Evolutionary conservation across 441 rosid genomes (phyloP).

Genomic region (Pelargonium cotyledonis): DNA sequence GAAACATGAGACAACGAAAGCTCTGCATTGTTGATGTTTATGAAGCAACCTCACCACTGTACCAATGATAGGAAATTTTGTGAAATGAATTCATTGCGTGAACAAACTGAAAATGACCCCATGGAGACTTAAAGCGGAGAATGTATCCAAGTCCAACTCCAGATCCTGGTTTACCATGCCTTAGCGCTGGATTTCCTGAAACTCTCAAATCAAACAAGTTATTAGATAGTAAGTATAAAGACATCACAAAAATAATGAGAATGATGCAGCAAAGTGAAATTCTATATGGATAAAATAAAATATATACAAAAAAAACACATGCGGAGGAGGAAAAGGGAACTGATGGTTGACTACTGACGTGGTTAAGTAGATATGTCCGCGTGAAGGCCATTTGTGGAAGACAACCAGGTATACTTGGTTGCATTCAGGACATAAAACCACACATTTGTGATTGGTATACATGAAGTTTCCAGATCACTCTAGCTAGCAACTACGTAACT

Average conservation of each 20-base stretch:
- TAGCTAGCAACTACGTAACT: not conserved
- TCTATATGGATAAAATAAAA: not conserved
- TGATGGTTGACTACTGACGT: not conserved
- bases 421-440: not conserved
- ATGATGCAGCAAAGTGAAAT: not conserved
- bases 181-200: conserved; percentile 82
- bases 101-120: conserved; percentile 77
- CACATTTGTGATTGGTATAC: not conserved
- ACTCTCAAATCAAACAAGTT: conserved; percentile 12
- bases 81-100: conserved; percentile 78
- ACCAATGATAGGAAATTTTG: conserved; percentile 77
- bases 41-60: conserved; percentile 67
- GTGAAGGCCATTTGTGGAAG: not conserved
- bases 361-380: not conserved
- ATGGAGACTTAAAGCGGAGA: conserved; percentile 66
- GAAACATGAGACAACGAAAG: not conserved
- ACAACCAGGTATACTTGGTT: not conserved
- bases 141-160: conserved; percentile 85
- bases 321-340: not conserved
- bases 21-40: conserved; percentile 17
- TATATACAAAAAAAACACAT: not conserved
- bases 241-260: conserved; percentile 1
- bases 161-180: conserved; percentile 83
- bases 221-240: not conserved
- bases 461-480: not conserved